phyloP scores from a whole-genome alignment of 371 early-diverging fungal genomes.

The Haplosporangium sp. region DNA sequence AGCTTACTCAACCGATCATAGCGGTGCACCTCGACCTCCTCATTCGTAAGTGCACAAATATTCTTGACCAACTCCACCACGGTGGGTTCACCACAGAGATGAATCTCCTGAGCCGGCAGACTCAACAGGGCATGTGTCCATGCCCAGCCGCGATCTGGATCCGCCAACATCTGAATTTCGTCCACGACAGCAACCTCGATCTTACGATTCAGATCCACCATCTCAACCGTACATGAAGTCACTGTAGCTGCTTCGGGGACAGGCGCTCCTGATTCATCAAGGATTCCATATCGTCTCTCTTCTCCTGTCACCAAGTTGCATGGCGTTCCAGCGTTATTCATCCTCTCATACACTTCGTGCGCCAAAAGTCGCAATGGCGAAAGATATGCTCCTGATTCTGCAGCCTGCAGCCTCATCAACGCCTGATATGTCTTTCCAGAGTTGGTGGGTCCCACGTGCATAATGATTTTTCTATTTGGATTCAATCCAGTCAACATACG shows the following conservation, averaged over 20 bases:
- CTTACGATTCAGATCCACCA: constrained; percentile 72
- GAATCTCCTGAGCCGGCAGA: constrained; percentile 87
- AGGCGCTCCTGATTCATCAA: constrained; percentile 23
- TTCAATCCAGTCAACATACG: neutral
- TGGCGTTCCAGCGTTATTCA: constrained; percentile 78
- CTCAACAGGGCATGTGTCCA: constrained; percentile 93
- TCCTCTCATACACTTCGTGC: constrained; percentile 89
- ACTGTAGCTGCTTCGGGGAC: constrained; percentile 56
- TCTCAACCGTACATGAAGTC: constrained; percentile 90
- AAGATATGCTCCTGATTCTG: constrained; percentile 84
- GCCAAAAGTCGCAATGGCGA: constrained; percentile 95
- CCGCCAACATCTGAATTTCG: constrained; percentile 96
- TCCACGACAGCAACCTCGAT: constrained; percentile 94
- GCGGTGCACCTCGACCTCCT: constrained; percentile 80
- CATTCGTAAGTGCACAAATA: constrained; percentile 78
- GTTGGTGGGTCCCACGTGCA: constrained; percentile 98
- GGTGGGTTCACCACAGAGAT: constrained; percentile 94
- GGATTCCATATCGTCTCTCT: constrained; percentile 74
- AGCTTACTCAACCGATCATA: constrained; percentile 87
- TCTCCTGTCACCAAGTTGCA: constrained; percentile 95
- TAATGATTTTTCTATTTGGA: constrained; percentile 72
- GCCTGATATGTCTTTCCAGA: constrained; percentile 97
- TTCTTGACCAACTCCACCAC: constrained; percentile 85
- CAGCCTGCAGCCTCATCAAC: constrained; percentile 73
- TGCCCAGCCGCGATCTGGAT: constrained; percentile 92